A percentile compares a stretch with the other conserved stretches of the same genome.
Evolutionary conservation across 2,329 filamentous ascomycete genomes (phyloP).

Genomic region (Diaporthe sp.): DNA sequence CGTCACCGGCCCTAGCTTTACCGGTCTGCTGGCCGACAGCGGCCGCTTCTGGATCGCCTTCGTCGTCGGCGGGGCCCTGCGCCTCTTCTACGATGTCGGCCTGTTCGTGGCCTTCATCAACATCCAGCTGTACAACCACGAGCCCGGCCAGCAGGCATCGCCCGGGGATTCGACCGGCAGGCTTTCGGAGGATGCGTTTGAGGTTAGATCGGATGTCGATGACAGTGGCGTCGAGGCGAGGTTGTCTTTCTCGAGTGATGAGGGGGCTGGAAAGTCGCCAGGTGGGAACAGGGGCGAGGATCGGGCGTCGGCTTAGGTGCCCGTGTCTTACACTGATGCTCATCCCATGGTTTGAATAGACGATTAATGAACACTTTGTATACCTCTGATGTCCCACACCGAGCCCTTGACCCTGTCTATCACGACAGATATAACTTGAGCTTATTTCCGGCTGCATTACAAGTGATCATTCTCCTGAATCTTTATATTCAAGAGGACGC

Average conservation of each 20-base stretch:
- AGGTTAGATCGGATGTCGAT: constrained; percentile 11
- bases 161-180: not conserved
- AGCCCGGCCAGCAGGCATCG: constrained; percentile 45
- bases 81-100: constrained; percentile 70
- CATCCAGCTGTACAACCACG: constrained; percentile 64
- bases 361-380: constrained; percentile 4
- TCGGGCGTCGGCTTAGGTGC: constrained; percentile 27
- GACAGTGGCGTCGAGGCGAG: constrained; percentile 29
- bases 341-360: not conserved
- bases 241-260: constrained; percentile 37
- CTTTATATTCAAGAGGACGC: too few relatives aligned
- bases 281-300: not conserved
- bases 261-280: not conserved
- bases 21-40: constrained; percentile 66
- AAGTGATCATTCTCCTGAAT: not conserved
- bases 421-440: not conserved
- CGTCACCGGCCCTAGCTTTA: constrained; percentile 66
- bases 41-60: constrained; percentile 74
- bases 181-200: constrained; percentile 36
- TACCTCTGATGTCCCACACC: not conserved
- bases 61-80: constrained; percentile 65
- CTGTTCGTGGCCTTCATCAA: constrained; percentile 72
- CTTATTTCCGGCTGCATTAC: not conserved
- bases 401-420: not conserved
- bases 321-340: constrained; percentile 1